Percentiles rank a stretch among this genome's conserved stretches.
Conservation (phyloP, 768 basidiomycete genomes). For the Trametes meyenii region DNA sequence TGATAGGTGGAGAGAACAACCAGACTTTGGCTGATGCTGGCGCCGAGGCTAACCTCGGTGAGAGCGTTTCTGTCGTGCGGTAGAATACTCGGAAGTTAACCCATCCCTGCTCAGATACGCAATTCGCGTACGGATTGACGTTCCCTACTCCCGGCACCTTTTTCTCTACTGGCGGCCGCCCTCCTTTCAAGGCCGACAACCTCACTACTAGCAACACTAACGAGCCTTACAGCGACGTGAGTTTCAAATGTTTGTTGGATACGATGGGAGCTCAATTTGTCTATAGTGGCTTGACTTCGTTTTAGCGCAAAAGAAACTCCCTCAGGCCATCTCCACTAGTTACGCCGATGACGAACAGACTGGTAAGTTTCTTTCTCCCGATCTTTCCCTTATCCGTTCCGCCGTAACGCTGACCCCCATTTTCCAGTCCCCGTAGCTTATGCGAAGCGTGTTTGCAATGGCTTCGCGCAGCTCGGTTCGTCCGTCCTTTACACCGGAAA, state of each 20-base stretch:
- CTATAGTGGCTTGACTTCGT: constrained; percentile 65
- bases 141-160: constrained; percentile 62
- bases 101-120: constrained; percentile 46
- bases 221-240: constrained; percentile 50
- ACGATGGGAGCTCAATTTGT: background rate
- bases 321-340: constrained; percentile 69
- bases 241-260: constrained; percentile 19
- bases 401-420: constrained; percentile 17
- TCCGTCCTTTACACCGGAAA: background rate
- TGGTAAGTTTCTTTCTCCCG: constrained; percentile 43
- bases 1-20: constrained; percentile 59
- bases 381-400: constrained; percentile 43
- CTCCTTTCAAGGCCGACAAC: constrained; percentile 57
- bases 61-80: background rate
- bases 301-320: constrained; percentile 46
- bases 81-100: background rate
- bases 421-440: constrained; percentile 57
- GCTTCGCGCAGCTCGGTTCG: constrained; percentile 68
- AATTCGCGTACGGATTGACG: constrained; percentile 67
- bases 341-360: constrained; percentile 78
- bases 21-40: constrained; percentile 59
- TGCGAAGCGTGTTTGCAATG: constrained; percentile 58
- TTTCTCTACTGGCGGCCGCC: constrained; percentile 63
- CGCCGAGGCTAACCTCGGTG: constrained; percentile 58
- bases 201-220: constrained; percentile 45